Evolutionary conservation across 164 flowering plant genomes (phyloP).

Genomic region (Kalanchoe fedtschenkoi): DNA sequence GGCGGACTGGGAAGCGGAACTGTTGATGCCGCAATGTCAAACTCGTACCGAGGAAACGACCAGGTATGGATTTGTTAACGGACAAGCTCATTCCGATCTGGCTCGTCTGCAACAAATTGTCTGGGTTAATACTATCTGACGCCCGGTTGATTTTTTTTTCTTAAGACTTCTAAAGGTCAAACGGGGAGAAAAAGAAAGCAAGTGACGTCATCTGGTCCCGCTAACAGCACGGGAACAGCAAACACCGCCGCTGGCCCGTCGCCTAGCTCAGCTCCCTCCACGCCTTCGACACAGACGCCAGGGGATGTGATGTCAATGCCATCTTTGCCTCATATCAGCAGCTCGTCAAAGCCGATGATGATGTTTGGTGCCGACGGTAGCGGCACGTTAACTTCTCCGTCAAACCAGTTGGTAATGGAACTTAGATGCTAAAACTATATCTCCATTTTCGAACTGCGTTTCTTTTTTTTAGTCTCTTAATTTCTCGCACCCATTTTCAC

Average conservation of each 20-base stretch:
- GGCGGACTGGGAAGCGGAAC: constrained; percentile 55
- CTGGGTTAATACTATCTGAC: constrained; percentile 26
- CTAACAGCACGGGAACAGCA: constrained; percentile 97
- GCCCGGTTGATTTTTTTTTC: constrained; percentile 12
- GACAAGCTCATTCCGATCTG: background rate
- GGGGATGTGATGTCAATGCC: constrained; percentile 96
- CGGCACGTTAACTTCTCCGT: constrained; percentile 78
- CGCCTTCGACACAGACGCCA: constrained; percentile 94
- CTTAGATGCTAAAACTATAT: no score
- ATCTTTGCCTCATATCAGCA: constrained; percentile 56
- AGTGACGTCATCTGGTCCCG: constrained; percentile 91
- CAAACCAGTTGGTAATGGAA: constrained; percentile 75
- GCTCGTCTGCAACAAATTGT: background rate
- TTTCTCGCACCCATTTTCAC: constrained; percentile 25
- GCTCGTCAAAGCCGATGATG: constrained; percentile 68
- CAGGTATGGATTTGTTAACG: constrained; percentile 43
- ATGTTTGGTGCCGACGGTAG: constrained; percentile 78
- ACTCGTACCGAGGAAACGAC: constrained; percentile 82
- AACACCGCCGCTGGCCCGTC: constrained; percentile 96
- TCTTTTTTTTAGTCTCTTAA: constrained; percentile 3
- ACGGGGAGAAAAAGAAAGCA: constrained; percentile 87
- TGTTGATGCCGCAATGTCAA: constrained; percentile 80
- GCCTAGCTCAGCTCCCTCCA: constrained; percentile 93
- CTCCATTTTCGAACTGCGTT: constrained; percentile 4
- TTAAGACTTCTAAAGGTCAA: constrained; percentile 80